A percentile compares a stretch with the other conserved stretches of the same genome.
Evolutionary conservation across 106 monocot species (phyloP).

Genomic region (Dioscorea zingiberensis): DNA sequence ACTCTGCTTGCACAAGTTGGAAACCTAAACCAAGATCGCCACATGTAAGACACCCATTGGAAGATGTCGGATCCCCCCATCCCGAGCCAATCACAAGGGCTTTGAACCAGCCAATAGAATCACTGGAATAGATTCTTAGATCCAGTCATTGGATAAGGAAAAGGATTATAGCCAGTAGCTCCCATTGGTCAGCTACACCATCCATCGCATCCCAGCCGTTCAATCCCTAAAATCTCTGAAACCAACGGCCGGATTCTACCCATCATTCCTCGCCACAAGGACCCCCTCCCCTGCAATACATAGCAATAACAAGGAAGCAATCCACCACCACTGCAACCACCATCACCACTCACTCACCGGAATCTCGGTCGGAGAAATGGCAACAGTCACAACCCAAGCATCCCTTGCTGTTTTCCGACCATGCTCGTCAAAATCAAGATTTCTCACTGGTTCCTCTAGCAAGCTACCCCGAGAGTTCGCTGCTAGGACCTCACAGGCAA

Average conservation of each 20-base stretch:
- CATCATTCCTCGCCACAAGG: conserved; percentile 21
- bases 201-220: conserved; percentile 13
- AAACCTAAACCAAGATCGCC: too few species aligned
- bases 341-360: background rate
- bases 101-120: conserved; percentile 17
- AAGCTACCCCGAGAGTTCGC: conserved; percentile 32
- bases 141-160: conserved; percentile 41
- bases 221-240: conserved; percentile 3
- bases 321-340: background rate
- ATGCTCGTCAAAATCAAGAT: conserved; percentile 35
- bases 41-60: too few species aligned
- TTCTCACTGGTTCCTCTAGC: conserved; percentile 52
- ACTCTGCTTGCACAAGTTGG: too few species aligned
- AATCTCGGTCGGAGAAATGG: conserved; percentile 27
- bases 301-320: background rate
- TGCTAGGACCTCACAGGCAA: conserved; percentile 1
- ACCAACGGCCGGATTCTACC: conserved; percentile 5
- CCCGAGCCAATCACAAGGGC: too few species aligned
- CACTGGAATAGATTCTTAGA: conserved; percentile 23
- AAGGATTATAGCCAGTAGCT: conserved; percentile 29
- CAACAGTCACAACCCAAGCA: conserved; percentile 63
- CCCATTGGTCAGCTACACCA: conserved; percentile 23
- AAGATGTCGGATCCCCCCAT: too few species aligned
- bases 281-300: conserved; percentile 23
- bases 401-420: conserved; percentile 63